These are phyloP conservation scores for Termitomyces sp. DNA, from an alignment of 768 basidiomycete species.

Conservation along the genomic window DNA sequence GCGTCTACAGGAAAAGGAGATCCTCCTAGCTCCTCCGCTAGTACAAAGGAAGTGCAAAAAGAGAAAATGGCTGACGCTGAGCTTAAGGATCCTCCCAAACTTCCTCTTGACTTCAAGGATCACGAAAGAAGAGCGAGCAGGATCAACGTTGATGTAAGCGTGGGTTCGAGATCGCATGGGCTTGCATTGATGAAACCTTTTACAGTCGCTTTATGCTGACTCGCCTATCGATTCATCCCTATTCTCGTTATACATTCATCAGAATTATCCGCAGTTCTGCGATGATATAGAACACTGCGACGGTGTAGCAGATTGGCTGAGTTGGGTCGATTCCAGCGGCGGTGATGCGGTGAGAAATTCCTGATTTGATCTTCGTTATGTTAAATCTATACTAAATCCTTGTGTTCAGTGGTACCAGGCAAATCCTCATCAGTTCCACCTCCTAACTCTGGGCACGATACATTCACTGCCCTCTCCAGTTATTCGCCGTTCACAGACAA, in stretches of 20 bases:
- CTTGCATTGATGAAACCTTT: background rate
- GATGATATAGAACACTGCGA: conserved; percentile 71
- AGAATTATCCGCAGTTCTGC: conserved; percentile 89
- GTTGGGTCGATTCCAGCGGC: conserved; percentile 69
- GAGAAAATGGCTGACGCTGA: conserved; percentile 55
- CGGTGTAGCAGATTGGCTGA: conserved; percentile 69
- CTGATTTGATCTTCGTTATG: background rate
- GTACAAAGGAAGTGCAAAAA: conserved; percentile 59
- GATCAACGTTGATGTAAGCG: conserved; percentile 69
- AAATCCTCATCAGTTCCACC: conserved; percentile 85
- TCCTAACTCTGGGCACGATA: conserved; percentile 78
- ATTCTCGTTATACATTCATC: conserved; percentile 87
- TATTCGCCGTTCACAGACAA: conserved; percentile 70
- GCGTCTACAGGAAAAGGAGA: conserved; percentile 67
- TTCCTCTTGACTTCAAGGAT: conserved; percentile 56
- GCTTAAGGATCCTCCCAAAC: conserved; percentile 48
- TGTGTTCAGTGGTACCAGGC: conserved; percentile 54
- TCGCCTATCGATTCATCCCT: conserved; percentile 90
- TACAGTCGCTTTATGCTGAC: conserved; percentile 57
- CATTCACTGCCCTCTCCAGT: conserved; percentile 88
- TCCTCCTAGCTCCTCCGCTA: conserved; percentile 48
- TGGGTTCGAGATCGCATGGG: background rate
- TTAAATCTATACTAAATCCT: background rate
- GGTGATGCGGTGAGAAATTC: conserved; percentile 51
- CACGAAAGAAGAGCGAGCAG: conserved; percentile 68